phyloP scores from a whole-genome alignment of 2,329 filamentous ascomycete genomes.

The Zarea fungicola region DNA sequence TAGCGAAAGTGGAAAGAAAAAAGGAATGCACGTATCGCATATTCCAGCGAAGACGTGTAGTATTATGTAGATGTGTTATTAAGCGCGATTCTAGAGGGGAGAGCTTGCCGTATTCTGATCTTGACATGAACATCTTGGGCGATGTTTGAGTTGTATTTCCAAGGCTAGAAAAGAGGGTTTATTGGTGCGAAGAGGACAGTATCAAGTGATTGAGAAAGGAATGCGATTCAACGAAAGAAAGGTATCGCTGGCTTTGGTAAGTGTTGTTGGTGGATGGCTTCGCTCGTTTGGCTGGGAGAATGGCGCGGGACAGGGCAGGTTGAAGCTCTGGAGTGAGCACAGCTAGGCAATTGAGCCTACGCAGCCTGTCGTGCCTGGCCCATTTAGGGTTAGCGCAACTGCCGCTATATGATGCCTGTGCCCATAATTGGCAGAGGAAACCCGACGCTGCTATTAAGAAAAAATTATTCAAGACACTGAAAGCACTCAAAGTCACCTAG shows the following conservation, averaged over 20 bases:
- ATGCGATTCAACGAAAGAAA: background rate
- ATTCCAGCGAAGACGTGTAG: background rate
- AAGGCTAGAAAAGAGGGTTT: slow-evolving; percentile 5
- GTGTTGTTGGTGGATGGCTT: background rate
- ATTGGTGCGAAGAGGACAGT: background rate
- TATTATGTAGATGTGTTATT: background rate
- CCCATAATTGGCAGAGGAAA: too few relatives aligned
- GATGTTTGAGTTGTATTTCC: slow-evolving; percentile 22
- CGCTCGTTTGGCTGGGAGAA: background rate
- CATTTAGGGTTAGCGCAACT: background rate
- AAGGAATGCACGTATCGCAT: too few relatives aligned
- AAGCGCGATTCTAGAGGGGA: too few relatives aligned
- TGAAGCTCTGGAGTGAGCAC: slow-evolving; percentile 9
- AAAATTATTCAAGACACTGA: too few relatives aligned
- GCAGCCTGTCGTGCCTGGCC: slow-evolving; percentile 5
- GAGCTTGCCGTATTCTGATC: slow-evolving; percentile 95
- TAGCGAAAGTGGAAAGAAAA: too few relatives aligned
- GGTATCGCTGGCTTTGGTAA: background rate
- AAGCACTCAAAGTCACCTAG: too few relatives aligned
- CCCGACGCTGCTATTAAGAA: too few relatives aligned
- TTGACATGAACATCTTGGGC: slow-evolving; percentile 95
- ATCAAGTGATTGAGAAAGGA: background rate
- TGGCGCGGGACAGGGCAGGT: background rate
- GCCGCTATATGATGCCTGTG: background rate
- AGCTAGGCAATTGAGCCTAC: slow-evolving; percentile 14